These are phyloP conservation scores for Podaxis sp. DNA, from an alignment of 768 basidiomycete genomes.

Conservation along the genomic window DNA sequence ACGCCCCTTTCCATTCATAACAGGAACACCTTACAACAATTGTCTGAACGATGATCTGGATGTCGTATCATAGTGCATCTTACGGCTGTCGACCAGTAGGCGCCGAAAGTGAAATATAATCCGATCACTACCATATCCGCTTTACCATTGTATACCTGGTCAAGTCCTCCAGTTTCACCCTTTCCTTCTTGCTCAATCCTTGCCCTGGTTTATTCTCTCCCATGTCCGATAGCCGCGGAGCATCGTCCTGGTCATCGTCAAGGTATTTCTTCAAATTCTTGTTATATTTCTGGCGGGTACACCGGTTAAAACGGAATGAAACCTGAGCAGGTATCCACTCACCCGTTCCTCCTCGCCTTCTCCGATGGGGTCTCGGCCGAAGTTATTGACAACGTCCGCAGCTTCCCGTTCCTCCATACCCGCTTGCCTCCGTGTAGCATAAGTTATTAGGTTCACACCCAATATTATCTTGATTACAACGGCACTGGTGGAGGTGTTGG, in stretches of 20 bases:
- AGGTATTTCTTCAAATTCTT: conserved; percentile 71
- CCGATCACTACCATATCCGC: conserved; percentile 60
- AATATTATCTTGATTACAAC: conserved; percentile 90
- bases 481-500: conserved; percentile 40
- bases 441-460: conserved; percentile 82
- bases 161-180: conserved; percentile 79
- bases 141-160: conserved; percentile 97
- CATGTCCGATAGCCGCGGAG: conserved; percentile 62
- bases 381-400: conserved; percentile 80
- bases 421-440: conserved; percentile 67
- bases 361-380: conserved; percentile 86
- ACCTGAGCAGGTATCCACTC: conserved; percentile 17
- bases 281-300: conserved; percentile 62
- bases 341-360: conserved; percentile 87
- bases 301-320: background rate
- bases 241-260: conserved; percentile 67
- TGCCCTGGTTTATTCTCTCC: conserved; percentile 52
- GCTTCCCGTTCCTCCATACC: conserved; percentile 76
- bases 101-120: background rate
- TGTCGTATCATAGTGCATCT: too few relatives aligned
- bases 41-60: too few relatives aligned
- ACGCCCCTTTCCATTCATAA: too few relatives aligned
- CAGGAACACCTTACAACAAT: too few relatives aligned
- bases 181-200: conserved; percentile 44
- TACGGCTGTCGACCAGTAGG: background rate